These are phyloP conservation scores for Capronia americana DNA, from an alignment of 2,329 filamentous ascomycete genomes.

Conservation along the genomic window DNA sequence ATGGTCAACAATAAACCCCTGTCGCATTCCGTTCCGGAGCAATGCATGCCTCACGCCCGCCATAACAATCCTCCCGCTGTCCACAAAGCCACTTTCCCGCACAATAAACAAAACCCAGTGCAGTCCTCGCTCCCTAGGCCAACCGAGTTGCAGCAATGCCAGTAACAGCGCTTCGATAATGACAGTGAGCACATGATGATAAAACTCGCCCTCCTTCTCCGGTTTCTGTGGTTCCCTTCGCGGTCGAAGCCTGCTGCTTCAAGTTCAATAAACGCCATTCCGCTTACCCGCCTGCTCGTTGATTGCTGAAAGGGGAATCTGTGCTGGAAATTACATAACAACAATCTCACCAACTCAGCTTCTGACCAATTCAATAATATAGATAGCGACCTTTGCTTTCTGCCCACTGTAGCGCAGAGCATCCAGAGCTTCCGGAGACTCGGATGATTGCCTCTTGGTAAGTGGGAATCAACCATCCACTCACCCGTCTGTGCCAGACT, in stretches of 20 bases:
- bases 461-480: neutral
- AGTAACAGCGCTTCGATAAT: slow-evolving; percentile 24
- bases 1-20: slow-evolving; percentile 1
- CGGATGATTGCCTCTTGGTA: neutral
- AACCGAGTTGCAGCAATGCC: slow-evolving; percentile 2
- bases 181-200: slow-evolving; percentile 21
- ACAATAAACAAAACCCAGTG: neutral
- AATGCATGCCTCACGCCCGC: slow-evolving; percentile 7
- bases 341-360: slow-evolving; percentile 13
- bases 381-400: slow-evolving; percentile 2
- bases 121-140: slow-evolving; percentile 3
- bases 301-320: slow-evolving; percentile 35
- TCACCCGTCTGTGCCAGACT: neutral
- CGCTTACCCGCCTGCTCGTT: slow-evolving; percentile 29
- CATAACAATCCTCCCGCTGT: neutral
- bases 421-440: neutral
- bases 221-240: slow-evolving; percentile 25
- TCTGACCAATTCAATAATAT: neutral
- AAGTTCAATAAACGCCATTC: slow-evolving; percentile 29
- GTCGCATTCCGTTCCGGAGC: neutral
- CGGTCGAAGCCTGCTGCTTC: slow-evolving; percentile 4
- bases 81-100: neutral
- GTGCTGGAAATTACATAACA: slow-evolving; percentile 31
- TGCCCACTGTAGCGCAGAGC: neutral
- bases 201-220: slow-evolving; percentile 8